Evolutionary conservation across 768 basidiomycete genomes (phyloP).

Genomic region (Boletellus ananas): DNA sequence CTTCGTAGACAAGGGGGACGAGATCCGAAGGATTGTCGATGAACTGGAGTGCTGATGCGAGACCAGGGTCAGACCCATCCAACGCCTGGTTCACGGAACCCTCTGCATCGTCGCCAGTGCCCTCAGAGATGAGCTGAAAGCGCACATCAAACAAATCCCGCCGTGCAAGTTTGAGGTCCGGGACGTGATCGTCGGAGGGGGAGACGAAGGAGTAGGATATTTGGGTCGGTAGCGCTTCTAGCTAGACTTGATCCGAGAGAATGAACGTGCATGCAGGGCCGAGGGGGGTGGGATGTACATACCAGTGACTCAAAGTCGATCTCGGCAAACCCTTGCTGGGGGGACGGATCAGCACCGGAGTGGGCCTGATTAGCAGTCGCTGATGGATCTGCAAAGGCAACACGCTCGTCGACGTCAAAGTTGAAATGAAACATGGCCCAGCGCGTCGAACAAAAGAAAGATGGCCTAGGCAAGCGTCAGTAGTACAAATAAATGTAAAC

Average conservation of each 20-base stretch:
- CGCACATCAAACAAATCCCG: conserved; percentile 93
- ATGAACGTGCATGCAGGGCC: not conserved
- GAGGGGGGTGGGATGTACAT: conserved; percentile 12
- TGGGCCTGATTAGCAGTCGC: conserved; percentile 7
- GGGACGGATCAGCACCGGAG: not conserved
- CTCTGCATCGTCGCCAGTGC: conserved; percentile 32
- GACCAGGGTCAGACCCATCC: not conserved
- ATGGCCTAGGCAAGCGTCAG: too few species aligned
- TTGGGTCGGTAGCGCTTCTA: conserved; percentile 61
- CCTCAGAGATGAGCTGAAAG: conserved; percentile 82
- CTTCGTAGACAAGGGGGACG: conserved; percentile 90
- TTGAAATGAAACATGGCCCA: conserved; percentile 41
- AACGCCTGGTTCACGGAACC: conserved; percentile 18
- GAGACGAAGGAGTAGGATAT: conserved; percentile 79
- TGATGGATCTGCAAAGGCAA: conserved; percentile 9
- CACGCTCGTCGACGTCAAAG: conserved; percentile 55
- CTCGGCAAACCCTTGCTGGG: conserved; percentile 22
- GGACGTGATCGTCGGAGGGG: conserved; percentile 34
- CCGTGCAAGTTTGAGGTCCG: conserved; percentile 48
- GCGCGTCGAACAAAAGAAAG: not conserved
- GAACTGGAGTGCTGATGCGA: conserved; percentile 48
- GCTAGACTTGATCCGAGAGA: conserved; percentile 40
- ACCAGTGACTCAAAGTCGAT: conserved; percentile 31
- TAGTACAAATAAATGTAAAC: too few species aligned
- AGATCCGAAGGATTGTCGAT: conserved; percentile 86